Base-by-base conservation (phyloP, 176 grass and related monocot species). In the Oryza coarctata region DNA sequence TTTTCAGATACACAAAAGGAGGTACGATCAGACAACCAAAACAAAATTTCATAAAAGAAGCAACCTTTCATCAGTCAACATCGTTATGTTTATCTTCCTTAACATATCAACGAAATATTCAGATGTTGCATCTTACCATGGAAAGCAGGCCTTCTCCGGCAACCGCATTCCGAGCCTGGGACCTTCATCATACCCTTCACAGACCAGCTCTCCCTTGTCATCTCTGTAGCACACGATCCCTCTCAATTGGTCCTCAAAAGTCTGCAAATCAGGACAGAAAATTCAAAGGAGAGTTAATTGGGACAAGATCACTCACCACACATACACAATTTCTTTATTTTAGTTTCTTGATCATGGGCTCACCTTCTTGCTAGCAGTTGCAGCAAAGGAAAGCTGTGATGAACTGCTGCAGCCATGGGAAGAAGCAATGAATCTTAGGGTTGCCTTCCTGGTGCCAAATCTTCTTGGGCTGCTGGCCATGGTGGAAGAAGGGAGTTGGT, bases 151-250 rank as follows among this genome's bases (percentile, higher is more conserved):
- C 84, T 89, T 90, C 82, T 91, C 83, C 3, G 76, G 83, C 68
- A 84, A 28, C 43, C 33, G 76, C 63, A 40, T 82, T 65, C 83
- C 83, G 18, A 88, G 79, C 76, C 92, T 71, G 0, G 90, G 94
- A 5, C 94, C 92, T 86, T 97, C 94, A 22, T 97, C 94, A 38
- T 89, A 94, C 29, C 94, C 94, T 82, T 97, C 94, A 34, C 92
- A 97, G 79, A 97, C 81, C 70, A 94, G 41, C 68, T 97, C 94
- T 28, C 92, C 94, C 28, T 83, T 87, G 63, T 87, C 94, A 67
- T 97, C 87, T 66, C 36, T 90, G 81, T 94, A 97, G 83, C 94
- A 97, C 28, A 94, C 81, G 12, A 97, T 88, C 34, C 94, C 94
- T 72, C 88, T 86, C 57, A 88, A 62, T 23, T 92, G 82, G 67